Conservation (phyloP, 1,139 yeast genomes). For the Spathaspora sp. region DNA sequence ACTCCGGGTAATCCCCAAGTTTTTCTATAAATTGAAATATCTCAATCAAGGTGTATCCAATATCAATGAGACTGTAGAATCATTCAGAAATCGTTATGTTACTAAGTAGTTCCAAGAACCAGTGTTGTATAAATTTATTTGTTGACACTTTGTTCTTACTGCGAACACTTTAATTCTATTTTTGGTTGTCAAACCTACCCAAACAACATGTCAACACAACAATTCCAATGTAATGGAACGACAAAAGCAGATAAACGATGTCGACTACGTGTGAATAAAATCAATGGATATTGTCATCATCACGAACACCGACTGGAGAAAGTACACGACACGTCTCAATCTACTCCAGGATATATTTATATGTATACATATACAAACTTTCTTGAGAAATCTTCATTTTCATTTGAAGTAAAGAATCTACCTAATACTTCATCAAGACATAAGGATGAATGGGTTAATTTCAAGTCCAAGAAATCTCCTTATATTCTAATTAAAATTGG, state of each 20-base stretch:
- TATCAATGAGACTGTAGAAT: no score
- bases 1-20: not conserved
- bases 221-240: slow-evolving; percentile 29
- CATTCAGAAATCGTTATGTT: no score
- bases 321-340: not conserved
- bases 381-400: slow-evolving; percentile 22
- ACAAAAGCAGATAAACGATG: slow-evolving; percentile 32
- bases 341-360: slow-evolving; percentile 46
- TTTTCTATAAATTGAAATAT: no score
- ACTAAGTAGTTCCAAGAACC: no score
- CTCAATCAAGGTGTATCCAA: no score
- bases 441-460: slow-evolving; percentile 30
- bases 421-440: slow-evolving; percentile 24
- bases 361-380: slow-evolving; percentile 43
- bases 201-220: not conserved
- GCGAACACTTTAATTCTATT: no score
- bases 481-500: slow-evolving; percentile 55
- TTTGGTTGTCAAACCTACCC: no score
- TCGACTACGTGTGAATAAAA: slow-evolving; percentile 19
- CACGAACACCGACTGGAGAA: slow-evolving; percentile 18
- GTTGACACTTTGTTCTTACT: no score
- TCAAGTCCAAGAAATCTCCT: slow-evolving; percentile 37
- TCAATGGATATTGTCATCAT: slow-evolving; percentile 26
- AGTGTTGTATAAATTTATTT: no score
- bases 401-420: slow-evolving; percentile 32